phyloP scores from a whole-genome alignment of 2,329 filamentous ascomycete genomes.

The Metarhizium rileyi region DNA sequence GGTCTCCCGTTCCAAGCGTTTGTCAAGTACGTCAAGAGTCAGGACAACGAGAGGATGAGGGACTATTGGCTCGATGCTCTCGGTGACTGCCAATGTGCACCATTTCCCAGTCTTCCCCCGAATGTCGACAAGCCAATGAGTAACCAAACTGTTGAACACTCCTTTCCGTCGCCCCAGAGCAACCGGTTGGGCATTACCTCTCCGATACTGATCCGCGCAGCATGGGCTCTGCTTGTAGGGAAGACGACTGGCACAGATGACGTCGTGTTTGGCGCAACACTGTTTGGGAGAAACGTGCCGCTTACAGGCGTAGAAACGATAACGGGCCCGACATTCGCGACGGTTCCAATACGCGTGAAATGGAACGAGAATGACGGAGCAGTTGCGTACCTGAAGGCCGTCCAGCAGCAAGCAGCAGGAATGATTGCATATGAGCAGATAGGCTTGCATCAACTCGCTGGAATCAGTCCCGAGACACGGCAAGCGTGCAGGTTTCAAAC shows the following conservation, averaged over 20 bases:
- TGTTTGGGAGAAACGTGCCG: background rate
- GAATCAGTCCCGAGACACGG: background rate
- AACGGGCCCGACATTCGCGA: background rate
- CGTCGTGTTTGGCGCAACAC: slow-evolving; percentile 1
- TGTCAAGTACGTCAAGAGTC: slow-evolving; percentile 30
- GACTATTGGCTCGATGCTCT: slow-evolving; percentile 34
- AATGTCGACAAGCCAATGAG: slow-evolving; percentile 32
- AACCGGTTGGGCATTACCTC: slow-evolving; percentile 10
- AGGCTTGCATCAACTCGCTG: background rate
- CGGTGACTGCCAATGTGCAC: slow-evolving; percentile 25
- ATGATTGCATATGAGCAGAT: background rate
- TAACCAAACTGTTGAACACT: slow-evolving; percentile 33
- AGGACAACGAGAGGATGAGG: slow-evolving; percentile 26
- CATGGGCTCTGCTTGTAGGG: background rate
- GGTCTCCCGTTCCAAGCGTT: slow-evolving; percentile 30
- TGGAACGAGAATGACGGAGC: background rate
- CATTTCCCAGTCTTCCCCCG: slow-evolving; percentile 33
- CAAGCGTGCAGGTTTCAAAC: background rate
- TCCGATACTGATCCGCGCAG: background rate
- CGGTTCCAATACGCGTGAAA: background rate
- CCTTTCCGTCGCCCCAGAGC: slow-evolving; percentile 12
- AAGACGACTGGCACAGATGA: background rate
- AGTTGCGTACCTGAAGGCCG: background rate
- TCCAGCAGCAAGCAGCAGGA: background rate
- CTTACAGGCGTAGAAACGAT: background rate